Evolutionary conservation across 768 basidiomycete genomes (phyloP), one percentile per base, ranked within the genome.

Genomic region (Mycena alexandri): DNA sequence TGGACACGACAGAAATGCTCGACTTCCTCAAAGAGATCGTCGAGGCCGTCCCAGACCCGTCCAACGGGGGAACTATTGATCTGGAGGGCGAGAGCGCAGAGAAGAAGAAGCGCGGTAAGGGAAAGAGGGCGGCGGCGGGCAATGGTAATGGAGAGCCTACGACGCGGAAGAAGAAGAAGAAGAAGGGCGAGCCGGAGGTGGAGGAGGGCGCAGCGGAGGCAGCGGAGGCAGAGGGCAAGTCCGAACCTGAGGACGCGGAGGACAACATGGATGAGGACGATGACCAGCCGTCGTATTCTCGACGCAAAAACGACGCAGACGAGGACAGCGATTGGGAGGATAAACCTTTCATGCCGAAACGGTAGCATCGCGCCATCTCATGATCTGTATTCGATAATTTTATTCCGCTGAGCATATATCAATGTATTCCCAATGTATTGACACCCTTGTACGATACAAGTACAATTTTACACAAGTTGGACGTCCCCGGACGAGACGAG

Each of bases 21-120:
- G 97, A 98, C 78, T 99, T 98, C 79, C 86, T 98, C 36, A 93
- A 94, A 75, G 96, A 98, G 75, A 89, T 98, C 58, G 95, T 97
- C 24, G 89, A 92, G 74, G 81, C 84, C 41, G 89, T 97, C 8
- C 92, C 94, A 0, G 96, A 98, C 78, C 96, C 96, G 0, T 92
- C 93, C 5, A 89, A 89, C 21, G 93, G 93, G 13, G 93, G 91
- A 2, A 93, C 91, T 0, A 87, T 93, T 47, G 89, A 92, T 73
- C 77, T 93, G 17, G 90, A 91, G 52, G 83, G 84, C 16, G 91
- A 91, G 72, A 83, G 78, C 22, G 79, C 82, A 9, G 86, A 88
- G 43, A 87, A 88, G 76, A 90, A 89, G 79, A 90, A 87, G 77
- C 83, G 82, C 74, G 85, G 78, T 13, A 88, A 88, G 70, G 84